Percentiles rank a stretch among this genome's conserved stretches.
These are phyloP conservation scores for Didymella arachidicola DNA, from an alignment of 2,329 filamentous ascomycete species.

Conservation along the genomic window DNA sequence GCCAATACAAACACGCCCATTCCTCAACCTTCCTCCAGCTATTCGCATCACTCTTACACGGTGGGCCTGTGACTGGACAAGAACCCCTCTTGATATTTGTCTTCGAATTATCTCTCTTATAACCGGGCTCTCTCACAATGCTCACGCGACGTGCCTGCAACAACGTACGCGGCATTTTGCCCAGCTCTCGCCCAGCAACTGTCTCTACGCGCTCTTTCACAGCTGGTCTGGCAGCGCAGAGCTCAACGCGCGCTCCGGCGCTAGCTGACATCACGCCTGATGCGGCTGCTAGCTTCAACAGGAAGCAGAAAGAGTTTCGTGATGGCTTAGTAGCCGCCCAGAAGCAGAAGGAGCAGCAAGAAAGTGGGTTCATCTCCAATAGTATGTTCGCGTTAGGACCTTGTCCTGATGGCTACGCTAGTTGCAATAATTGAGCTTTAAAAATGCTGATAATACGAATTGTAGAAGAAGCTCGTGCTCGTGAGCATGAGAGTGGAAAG, in stretches of 20 bases:
- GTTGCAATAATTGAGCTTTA: slow-evolving; percentile 53
- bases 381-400: slow-evolving; percentile 53
- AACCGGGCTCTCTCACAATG: slow-evolving; percentile 33
- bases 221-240: slow-evolving; percentile 36
- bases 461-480: slow-evolving; percentile 62
- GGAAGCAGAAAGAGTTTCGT: slow-evolving; percentile 86
- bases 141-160: slow-evolving; percentile 42
- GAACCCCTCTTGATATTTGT: background rate
- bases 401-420: slow-evolving; percentile 29
- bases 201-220: slow-evolving; percentile 40
- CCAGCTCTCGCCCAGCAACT: slow-evolving; percentile 25
- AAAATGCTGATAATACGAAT: slow-evolving; percentile 64
- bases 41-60: background rate
- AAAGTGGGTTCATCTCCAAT: slow-evolving; percentile 71
- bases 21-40: background rate
- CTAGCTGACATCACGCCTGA: slow-evolving; percentile 84
- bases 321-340: slow-evolving; percentile 78
- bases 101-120: background rate
- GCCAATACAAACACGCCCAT: slow-evolving; percentile 6
- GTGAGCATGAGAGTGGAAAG: slow-evolving; percentile 66
- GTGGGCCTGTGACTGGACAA: background rate
- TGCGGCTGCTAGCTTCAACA: slow-evolving; percentile 77
- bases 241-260: slow-evolving; percentile 63
- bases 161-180: slow-evolving; percentile 35
- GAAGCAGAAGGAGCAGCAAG: slow-evolving; percentile 79